Evolutionary conservation across 805 yeast genomes (phyloP).

Genomic region (Candida sanyiensis): DNA sequence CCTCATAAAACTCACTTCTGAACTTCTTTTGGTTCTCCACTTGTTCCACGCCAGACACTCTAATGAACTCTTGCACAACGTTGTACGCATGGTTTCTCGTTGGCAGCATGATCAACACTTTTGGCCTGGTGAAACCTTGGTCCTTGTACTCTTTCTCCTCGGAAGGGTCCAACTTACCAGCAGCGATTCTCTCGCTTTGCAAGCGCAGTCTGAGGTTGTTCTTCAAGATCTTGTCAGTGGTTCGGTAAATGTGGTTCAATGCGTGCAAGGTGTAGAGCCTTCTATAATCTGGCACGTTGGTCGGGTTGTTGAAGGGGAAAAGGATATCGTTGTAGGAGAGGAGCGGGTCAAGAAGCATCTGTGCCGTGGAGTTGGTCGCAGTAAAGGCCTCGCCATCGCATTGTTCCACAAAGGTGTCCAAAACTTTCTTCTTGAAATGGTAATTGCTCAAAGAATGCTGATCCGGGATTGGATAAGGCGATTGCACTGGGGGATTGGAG

Average conservation of each 20-base stretch:
- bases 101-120: constrained; percentile 76
- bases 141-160: constrained; percentile 67
- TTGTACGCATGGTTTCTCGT: constrained; percentile 75
- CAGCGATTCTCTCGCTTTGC: constrained; percentile 36
- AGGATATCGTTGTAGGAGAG: constrained; percentile 68
- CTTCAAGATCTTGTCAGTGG: constrained; percentile 78
- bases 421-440: constrained; percentile 42
- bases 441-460: constrained; percentile 28
- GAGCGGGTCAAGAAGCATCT: constrained; percentile 53
- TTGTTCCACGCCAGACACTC: constrained; percentile 62
- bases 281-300: constrained; percentile 49
- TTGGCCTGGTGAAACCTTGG: constrained; percentile 95
- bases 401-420: constrained; percentile 22
- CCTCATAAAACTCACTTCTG: constrained; percentile 57
- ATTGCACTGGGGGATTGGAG: constrained; percentile 25
- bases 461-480: constrained; percentile 16
- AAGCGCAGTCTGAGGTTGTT: constrained; percentile 55
- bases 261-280: constrained; percentile 65
- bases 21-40: constrained; percentile 79
- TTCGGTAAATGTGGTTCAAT: constrained; percentile 77
- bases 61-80: constrained; percentile 55
- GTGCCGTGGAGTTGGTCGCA: constrained; percentile 39
- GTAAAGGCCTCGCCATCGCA: constrained; percentile 19
- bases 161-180: constrained; percentile 31
- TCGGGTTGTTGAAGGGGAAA: constrained; percentile 47